Evolutionary conservation across 148 eudicot genomes (phyloP).

Genomic region (Rhododendron simsii): DNA sequence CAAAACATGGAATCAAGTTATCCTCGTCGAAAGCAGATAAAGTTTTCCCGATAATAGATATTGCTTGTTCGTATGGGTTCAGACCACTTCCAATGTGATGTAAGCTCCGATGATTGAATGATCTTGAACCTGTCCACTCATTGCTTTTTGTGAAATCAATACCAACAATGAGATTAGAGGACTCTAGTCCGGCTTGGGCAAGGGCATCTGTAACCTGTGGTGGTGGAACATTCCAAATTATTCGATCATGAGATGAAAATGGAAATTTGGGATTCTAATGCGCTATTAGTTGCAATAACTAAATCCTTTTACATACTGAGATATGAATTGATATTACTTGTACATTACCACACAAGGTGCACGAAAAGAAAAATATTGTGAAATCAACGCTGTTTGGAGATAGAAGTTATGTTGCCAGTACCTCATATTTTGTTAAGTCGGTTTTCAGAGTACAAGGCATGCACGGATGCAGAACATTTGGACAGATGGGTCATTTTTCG

Average conservation of each 20-base stretch:
- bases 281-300: not conserved
- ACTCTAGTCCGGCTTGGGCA: slow-evolving; percentile 68
- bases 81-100: slow-evolving; percentile 46
- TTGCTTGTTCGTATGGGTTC: slow-evolving; percentile 85
- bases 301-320: not conserved
- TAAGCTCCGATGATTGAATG: slow-evolving; percentile 60
- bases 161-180: slow-evolving; percentile 82
- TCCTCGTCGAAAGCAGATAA: slow-evolving; percentile 76
- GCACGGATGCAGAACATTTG: no score
- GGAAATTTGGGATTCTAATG: not conserved
- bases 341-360: not conserved
- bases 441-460: not conserved
- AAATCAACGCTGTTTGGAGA: not conserved
- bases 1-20: slow-evolving; percentile 77
- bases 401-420: no score
- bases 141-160: slow-evolving; percentile 92
- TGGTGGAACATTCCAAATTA: not conserved
- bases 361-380: not conserved
- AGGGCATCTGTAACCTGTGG: slow-evolving; percentile 67
- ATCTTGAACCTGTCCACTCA: slow-evolving; percentile 86
- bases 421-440: not conserved
- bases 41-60: slow-evolving; percentile 81
- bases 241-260: not conserved
- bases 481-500: no score
- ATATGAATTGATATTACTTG: not conserved